Evolutionary conservation across 306 rosid species (phyloP).

Genomic region (Inga oerstediana): DNA sequence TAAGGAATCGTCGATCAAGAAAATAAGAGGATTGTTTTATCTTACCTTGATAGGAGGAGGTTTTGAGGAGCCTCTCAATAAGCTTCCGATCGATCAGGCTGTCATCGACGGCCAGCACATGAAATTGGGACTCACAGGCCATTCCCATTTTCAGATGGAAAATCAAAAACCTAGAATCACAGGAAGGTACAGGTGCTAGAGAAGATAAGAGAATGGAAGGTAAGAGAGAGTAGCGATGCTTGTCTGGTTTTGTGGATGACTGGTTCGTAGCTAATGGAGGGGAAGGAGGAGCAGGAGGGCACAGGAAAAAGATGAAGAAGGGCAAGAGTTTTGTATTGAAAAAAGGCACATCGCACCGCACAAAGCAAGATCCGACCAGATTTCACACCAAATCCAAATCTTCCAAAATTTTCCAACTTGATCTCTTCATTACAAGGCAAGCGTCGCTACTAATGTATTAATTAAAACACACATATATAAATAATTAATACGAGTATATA

Average conservation of each 20-base stretch:
- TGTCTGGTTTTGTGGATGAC: neutral
- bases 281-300: slow-evolving; percentile 27
- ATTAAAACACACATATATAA: neutral
- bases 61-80: slow-evolving; percentile 79
- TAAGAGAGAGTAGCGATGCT: neutral
- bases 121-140: slow-evolving; percentile 79
- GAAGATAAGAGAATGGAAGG: slow-evolving; percentile 2
- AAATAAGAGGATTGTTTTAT: neutral
- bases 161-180: neutral
- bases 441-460: slow-evolving; percentile 51
- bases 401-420: slow-evolving; percentile 67
- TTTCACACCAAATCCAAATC: slow-evolving; percentile 94
- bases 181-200: slow-evolving; percentile 1
- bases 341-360: slow-evolving; percentile 75
- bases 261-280: neutral
- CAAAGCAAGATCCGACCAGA: slow-evolving; percentile 99
- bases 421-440: slow-evolving; percentile 77
- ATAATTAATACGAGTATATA: slow-evolving; percentile 9
- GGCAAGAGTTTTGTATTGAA: slow-evolving; percentile 50
- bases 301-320: neutral
- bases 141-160: slow-evolving; percentile 67
- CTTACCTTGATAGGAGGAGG: slow-evolving; percentile 87
- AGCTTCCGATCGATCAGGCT: slow-evolving; percentile 81
- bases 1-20: neutral
- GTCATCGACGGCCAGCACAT: slow-evolving; percentile 95